These are phyloP conservation scores for Cenchrus fungigraminus DNA, from an alignment of 176 grass and related monocot species.

Conservation along the genomic window DNA sequence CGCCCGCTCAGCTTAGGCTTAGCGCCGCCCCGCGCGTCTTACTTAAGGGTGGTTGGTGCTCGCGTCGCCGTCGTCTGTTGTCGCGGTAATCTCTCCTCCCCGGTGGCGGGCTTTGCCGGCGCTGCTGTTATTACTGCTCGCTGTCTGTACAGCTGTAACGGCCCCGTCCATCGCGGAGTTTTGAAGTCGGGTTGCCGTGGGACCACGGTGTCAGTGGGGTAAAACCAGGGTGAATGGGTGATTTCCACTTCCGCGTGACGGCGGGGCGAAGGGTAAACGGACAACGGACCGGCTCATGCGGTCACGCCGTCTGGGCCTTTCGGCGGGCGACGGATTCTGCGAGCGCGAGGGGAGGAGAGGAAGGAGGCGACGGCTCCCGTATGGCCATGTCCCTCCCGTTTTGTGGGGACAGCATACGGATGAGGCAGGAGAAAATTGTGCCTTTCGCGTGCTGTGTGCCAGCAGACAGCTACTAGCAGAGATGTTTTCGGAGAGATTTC, in stretches of 20 bases:
- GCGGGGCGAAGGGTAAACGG: background rate
- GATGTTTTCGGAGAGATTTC: background rate
- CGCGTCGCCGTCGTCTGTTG: slow-evolving; percentile 19
- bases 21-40: slow-evolving; percentile 35
- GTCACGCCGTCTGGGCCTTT: slow-evolving; percentile 5
- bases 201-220: background rate
- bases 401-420: background rate
- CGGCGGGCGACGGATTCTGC: too few species aligned
- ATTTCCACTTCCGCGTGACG: background rate
- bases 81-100: slow-evolving; percentile 29
- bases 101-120: slow-evolving; percentile 26
- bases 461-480: too few species aligned
- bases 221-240: background rate
- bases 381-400: background rate
- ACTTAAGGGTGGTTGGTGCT: slow-evolving; percentile 51
- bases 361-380: background rate
- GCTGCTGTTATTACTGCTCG: slow-evolving; percentile 29
- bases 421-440: background rate
- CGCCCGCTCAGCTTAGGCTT: background rate
- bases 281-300: background rate
- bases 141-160: slow-evolving; percentile 31
- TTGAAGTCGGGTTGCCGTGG: background rate
- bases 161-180: background rate
- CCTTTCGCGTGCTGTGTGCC: too few species aligned
- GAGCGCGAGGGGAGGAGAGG: too few species aligned